These are phyloP conservation scores for Nicotiana otophora DNA, from an alignment of 257 asterid species.

Conservation along the genomic window DNA sequence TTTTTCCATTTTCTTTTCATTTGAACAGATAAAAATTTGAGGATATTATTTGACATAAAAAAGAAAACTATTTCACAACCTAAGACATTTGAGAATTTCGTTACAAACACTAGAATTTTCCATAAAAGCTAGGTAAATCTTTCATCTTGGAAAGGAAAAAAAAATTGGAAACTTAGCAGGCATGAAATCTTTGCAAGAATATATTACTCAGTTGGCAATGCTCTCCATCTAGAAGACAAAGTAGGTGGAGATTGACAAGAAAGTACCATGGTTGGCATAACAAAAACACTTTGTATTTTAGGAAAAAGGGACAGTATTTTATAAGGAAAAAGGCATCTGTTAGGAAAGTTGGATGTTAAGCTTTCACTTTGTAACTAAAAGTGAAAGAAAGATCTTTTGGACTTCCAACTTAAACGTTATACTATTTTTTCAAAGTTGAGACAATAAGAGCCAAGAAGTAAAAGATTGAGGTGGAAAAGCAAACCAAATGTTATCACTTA, in stretches of 20 bases:
- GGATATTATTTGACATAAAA: too few relatives aligned
- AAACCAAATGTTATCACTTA: background rate
- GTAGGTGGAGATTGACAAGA: background rate
- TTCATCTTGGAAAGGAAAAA: background rate
- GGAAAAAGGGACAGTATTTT: background rate
- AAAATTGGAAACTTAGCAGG: too few relatives aligned
- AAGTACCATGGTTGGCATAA: background rate
- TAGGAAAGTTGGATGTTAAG: constrained; percentile 3
- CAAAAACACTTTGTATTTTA: too few relatives aligned
- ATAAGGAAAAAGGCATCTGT: constrained; percentile 3
- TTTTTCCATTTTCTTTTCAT: too few relatives aligned
- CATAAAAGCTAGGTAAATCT: background rate
- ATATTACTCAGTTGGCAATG: background rate
- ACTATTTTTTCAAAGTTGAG: background rate
- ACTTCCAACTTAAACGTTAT: background rate
- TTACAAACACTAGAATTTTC: too few relatives aligned
- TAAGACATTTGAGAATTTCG: too few relatives aligned
- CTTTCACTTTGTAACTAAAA: constrained; percentile 16
- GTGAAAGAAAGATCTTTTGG: background rate
- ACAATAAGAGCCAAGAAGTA: background rate
- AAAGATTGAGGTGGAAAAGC: constrained; percentile 3
- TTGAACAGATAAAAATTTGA: too few relatives aligned
- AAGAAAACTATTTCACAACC: too few relatives aligned
- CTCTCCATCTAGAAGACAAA: background rate
- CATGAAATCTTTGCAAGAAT: background rate